Evolutionary conservation across 148 eudicot species (phyloP), one percentile per base, ranked within the genome.

Genomic region (Mesembryanthemum crystallinum): DNA sequence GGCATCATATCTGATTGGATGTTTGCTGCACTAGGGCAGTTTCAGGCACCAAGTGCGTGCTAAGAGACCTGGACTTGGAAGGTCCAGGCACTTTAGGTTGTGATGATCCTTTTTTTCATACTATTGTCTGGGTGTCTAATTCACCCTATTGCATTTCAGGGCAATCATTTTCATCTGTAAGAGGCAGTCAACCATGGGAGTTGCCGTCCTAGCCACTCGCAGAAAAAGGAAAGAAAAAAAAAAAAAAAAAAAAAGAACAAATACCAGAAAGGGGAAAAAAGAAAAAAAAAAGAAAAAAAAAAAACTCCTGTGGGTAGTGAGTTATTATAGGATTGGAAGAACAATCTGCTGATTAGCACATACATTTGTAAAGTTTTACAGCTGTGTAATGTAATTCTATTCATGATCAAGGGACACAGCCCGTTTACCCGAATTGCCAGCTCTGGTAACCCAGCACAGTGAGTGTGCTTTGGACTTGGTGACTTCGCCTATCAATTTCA

Each of bases 281-380:
- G 12, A 5, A 25, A 1, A 71, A 0, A 1, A n/a, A n/a, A n/a
- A n/a, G n/a, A 33, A 29, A 51, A 32, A 52, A 15, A n/a, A 54
- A 64, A 35, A 29, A 79, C 63, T 59, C 42, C 28, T 67, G 43
- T 54, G 27, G 76, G 55, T 12, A 29, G 45, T 39, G 78, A 72
- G 67, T 28, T 15, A 55, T 28, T 15, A 55, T 33, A 76, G 43
- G 18, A 78, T 60, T 77, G 73, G 65, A 42, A 61, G 0, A 69
- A 51, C 62, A 69, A 52, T 62, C 66, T 81, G 80, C 80, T 76
- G 69, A 65, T 71, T 33, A 63, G 71, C 60, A 65, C 54, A 54
- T 33, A 9, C 74, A 69, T 80, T 57, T 75, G 79, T 51, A 80
- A 76, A 80, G 79, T 76, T 64, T 65, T 58, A 68, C 67, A 76